Evolutionary conservation across 2,329 filamentous ascomycete genomes (phyloP), one percentile per base, ranked within the genome.

Genomic region (Sporothrix humicola): DNA sequence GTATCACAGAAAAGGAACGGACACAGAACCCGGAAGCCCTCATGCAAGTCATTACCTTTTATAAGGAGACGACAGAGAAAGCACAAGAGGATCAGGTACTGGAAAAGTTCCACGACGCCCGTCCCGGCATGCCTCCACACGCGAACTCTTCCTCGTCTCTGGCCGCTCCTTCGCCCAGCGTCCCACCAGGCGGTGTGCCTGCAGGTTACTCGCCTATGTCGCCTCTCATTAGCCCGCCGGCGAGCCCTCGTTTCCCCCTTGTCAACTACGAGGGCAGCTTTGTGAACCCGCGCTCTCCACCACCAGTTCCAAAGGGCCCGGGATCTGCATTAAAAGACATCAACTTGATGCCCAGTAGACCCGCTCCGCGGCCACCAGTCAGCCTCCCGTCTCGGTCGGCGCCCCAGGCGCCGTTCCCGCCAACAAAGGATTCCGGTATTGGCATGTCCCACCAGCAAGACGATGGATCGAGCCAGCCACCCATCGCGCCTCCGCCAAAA

Each of bases 1-100:
- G 96, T 76, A 98, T 99, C 79, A 93, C 95, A 42, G 94, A 97
- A 84, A 95, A 96, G 83, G 96, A 98, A 81, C 93, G 97, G 82
- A 93, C 95, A 81, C 93, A 97, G 82, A 94, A 98, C 80, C 96
- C 96, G 2, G 94, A 98, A 82, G 95, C 95, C 74, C 94, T 98
- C 84, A 92, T 97, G 80, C 93, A 98, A 81, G 96, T 99, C 79
- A 91, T 99, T 83, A 93, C 92, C 74, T 98, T 98, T 81, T 98
- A 97, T 86, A 97, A 98, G 82, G 95, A 97, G 84, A 97, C 94
- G 76, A 92, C 93, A 37, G 93, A 95, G 78, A 87, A 86, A 78
- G 90, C 89, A 74, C 89, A 90, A 75, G 94, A 98, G 80, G 93
- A 97, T 79, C 92, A 93, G 78, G 92, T 96, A 73, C 93, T 96